Evolutionary conservation across 2,329 filamentous ascomycete species (phyloP).

Genomic region (Furcasterigmium sp.): DNA sequence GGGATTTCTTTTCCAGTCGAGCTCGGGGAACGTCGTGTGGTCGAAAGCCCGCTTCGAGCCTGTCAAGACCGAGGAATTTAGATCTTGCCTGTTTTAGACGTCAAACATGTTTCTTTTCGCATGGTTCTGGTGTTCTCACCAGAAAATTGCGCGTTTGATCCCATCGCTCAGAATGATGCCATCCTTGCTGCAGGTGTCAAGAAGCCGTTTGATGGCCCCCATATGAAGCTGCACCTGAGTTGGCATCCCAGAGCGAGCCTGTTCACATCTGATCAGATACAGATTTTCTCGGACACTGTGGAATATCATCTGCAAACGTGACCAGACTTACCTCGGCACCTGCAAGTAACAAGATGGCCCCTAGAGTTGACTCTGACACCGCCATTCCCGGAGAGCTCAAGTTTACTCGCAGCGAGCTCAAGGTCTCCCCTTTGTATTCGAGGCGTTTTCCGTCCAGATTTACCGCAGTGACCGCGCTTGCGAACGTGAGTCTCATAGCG

Average conservation of each 20-base stretch:
- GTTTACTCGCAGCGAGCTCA: constrained; percentile 25
- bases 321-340: constrained; percentile 30
- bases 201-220: constrained; percentile 28
- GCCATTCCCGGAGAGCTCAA: constrained; percentile 20
- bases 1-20: constrained; percentile 30
- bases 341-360: constrained; percentile 34
- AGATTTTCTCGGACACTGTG: not conserved
- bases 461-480: constrained; percentile 20
- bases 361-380: constrained; percentile 29
- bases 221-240: constrained; percentile 35
- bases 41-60: constrained; percentile 31
- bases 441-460: constrained; percentile 26
- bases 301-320: not conserved
- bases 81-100: constrained; percentile 29
- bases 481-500: constrained; percentile 32
- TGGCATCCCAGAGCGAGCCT: constrained; percentile 30
- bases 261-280: constrained; percentile 1
- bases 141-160: constrained; percentile 40
- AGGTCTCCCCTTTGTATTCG: constrained; percentile 24
- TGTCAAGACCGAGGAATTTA: constrained; percentile 32
- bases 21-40: constrained; percentile 34
- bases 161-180: constrained; percentile 25
- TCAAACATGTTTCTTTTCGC: constrained; percentile 5
- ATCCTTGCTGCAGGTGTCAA: constrained; percentile 21
- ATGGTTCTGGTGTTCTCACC: constrained; percentile 19